These are phyloP conservation scores for Oleoguttula mirabilis DNA, from an alignment of 495 filamentous ascomycete species.

Conservation along the genomic window DNA sequence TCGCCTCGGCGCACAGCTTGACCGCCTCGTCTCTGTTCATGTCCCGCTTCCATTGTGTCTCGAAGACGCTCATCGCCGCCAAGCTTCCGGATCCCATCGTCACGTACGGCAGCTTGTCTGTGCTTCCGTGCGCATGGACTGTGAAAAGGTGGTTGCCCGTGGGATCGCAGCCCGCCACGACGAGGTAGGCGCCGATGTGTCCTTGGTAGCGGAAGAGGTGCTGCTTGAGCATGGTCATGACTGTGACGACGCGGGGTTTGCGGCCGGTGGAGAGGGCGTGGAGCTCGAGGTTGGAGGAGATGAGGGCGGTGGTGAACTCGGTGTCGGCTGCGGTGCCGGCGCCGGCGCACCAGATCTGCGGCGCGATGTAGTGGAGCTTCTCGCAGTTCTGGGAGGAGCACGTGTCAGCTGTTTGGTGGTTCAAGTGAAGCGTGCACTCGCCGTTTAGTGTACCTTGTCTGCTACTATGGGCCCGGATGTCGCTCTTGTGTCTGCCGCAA, in stretches of 20 bases:
- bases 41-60: conserved; percentile 82
- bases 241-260: conserved; percentile 92
- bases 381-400: conserved; percentile 85
- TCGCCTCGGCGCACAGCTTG: conserved; percentile 71
- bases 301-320: conserved; percentile 96
- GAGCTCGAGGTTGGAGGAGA: conserved; percentile 95
- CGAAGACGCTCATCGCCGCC: conserved; percentile 96
- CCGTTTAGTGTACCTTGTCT: conserved; percentile 71
- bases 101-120: conserved; percentile 98
- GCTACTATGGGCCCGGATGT: conserved; percentile 97
- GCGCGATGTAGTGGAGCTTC: conserved; percentile 97
- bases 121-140: conserved; percentile 95
- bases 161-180: conserved; percentile 93
- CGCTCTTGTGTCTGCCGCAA: conserved; percentile 94
- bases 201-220: conserved; percentile 98
- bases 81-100: conserved; percentile 96
- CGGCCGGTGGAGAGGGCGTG: conserved; percentile 91
- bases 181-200: conserved; percentile 94
- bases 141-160: conserved; percentile 95
- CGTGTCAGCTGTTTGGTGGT: background rate
- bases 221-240: conserved; percentile 99
- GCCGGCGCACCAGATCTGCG: conserved; percentile 99
- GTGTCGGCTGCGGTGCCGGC: conserved; percentile 97
- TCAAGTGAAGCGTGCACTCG: background rate
- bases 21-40: conserved; percentile 73